Evolutionary conservation across 1,284 basidiomycete genomes (phyloP).

Genomic region (Irpex sp.): DNA sequence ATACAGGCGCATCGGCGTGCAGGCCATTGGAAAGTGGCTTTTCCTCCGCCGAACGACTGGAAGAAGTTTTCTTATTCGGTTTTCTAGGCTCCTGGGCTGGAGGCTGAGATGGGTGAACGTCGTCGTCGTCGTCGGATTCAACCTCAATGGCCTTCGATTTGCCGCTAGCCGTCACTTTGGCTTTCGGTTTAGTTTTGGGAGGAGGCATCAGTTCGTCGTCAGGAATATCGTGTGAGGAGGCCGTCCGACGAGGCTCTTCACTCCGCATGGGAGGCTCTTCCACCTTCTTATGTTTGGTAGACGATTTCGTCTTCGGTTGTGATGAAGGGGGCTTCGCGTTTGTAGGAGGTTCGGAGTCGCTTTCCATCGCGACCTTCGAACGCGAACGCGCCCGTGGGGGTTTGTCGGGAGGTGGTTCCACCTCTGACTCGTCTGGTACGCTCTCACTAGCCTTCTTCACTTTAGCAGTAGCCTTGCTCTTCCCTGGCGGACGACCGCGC

Average conservation of each 20-base stretch:
- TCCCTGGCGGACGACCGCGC: slow-evolving; percentile 20
- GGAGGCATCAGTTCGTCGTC: not conserved
- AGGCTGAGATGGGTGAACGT: not conserved
- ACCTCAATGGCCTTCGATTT: not conserved
- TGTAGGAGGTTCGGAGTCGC: not conserved
- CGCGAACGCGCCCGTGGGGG: not conserved
- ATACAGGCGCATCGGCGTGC: not conserved
- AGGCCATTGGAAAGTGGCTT: not conserved
- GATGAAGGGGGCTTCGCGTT: not conserved
- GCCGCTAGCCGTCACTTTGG: slow-evolving; percentile 11
- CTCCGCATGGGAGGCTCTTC: not conserved
- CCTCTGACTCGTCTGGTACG: slow-evolving; percentile 2
- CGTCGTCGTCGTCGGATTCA: slow-evolving; percentile 5
- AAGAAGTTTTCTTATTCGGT: slow-evolving; percentile 4
- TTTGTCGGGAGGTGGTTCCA: slow-evolving; percentile 8
- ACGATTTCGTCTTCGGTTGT: slow-evolving; percentile 5
- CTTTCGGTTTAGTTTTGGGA: slow-evolving; percentile 16
- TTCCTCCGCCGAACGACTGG: not conserved
- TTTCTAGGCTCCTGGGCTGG: not conserved
- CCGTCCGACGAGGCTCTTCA: not conserved
- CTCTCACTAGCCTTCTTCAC: not conserved
- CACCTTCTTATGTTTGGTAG: not conserved
- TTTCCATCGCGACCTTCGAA: slow-evolving; percentile 1
- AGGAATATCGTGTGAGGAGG: not conserved
- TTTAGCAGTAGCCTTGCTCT: slow-evolving; percentile 10